phyloP scores from a whole-genome alignment of 2,329 filamentous ascomycete genomes.

The Colletotrichum gloeosporioides region DNA sequence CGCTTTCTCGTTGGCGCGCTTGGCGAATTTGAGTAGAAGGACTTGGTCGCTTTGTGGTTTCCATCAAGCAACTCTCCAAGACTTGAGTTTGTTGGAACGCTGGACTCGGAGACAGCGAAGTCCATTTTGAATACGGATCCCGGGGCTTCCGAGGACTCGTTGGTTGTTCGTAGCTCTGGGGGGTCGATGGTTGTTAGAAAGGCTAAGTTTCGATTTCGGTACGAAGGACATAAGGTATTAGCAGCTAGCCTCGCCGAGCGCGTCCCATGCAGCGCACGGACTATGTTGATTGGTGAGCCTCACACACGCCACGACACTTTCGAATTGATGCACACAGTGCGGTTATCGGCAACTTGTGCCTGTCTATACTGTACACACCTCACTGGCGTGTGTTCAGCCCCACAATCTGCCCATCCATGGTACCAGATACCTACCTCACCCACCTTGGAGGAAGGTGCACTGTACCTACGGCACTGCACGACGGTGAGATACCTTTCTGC shows the following conservation, averaged over 20 bases:
- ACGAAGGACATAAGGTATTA: neutral
- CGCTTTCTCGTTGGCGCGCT: slow-evolving; percentile 33
- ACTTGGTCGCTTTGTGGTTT: slow-evolving; percentile 46
- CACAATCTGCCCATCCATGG: neutral
- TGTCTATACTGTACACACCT: neutral
- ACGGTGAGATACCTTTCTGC: neutral
- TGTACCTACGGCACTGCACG: neutral
- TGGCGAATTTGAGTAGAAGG: slow-evolving; percentile 39
- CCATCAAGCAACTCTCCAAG: slow-evolving; percentile 43
- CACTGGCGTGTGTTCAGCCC: neutral
- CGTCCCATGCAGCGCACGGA: neutral
- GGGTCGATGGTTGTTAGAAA: neutral
- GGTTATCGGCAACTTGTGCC: no score
- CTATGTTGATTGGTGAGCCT: neutral
- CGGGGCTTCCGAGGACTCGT: neutral
- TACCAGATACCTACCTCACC: no score
- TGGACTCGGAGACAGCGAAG: slow-evolving; percentile 32
- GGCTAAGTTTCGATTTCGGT: neutral
- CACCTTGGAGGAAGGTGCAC: neutral
- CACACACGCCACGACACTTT: neutral
- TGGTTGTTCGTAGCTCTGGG: neutral
- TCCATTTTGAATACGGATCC: slow-evolving; percentile 4
- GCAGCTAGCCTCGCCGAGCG: neutral
- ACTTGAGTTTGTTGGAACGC: slow-evolving; percentile 26
- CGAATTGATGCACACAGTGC: neutral